A percentile compares a stretch with the other conserved stretches of the same genome.
Evolutionary conservation across 805 yeast genomes (phyloP).

Genomic region (Scheffersomyces amazonensis): DNA sequence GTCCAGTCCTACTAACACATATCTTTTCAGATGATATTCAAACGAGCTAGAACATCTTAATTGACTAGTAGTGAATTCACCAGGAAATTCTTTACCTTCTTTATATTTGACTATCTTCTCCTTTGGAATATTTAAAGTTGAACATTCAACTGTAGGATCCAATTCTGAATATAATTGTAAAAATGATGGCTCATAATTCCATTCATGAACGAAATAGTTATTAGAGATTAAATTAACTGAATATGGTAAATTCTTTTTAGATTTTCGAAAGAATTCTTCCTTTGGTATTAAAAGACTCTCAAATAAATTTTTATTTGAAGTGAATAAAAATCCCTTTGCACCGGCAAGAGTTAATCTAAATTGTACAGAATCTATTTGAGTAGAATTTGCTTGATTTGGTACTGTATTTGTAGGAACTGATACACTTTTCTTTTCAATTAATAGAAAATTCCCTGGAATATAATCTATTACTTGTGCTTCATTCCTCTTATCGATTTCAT

Average conservation of each 20-base stretch:
- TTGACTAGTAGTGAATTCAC: background rate
- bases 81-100: background rate
- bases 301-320: background rate
- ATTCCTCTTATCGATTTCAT: background rate
- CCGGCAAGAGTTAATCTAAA: background rate
- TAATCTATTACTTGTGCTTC: background rate
- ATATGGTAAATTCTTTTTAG: conserved; percentile 50
- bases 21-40: conserved; percentile 41
- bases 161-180: conserved; percentile 51
- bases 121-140: background rate
- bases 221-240: conserved; percentile 51
- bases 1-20: conserved; percentile 56
- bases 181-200: conserved; percentile 45
- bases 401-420: too few relatives aligned
- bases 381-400: too few relatives aligned
- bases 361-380: background rate
- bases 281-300: conserved; percentile 36
- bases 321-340: background rate
- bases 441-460: conserved; percentile 52
- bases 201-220: conserved; percentile 63
- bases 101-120: background rate
- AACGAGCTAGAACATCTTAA: conserved; percentile 42
- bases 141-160: conserved; percentile 47
- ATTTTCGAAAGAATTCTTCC: conserved; percentile 26
- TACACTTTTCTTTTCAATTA: conserved; percentile 43